Conservation (phyloP, 108 stramenopile species). For the Nannochloropsis gaditana region DNA sequence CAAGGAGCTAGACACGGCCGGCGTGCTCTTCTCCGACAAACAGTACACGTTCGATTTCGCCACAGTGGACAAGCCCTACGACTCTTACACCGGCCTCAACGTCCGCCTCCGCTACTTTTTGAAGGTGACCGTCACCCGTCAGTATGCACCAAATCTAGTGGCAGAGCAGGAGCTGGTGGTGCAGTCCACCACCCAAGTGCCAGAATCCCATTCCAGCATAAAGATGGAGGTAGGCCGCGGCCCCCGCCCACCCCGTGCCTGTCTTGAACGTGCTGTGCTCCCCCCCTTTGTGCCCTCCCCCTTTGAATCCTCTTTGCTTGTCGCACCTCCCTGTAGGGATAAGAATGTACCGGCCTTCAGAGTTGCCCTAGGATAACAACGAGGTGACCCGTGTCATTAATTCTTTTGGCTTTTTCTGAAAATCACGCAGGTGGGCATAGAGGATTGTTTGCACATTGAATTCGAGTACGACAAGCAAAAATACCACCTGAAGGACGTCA, state of each 20-base stretch:
- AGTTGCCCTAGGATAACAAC: too few relatives aligned
- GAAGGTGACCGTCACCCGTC: constrained; percentile 74
- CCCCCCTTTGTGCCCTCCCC: not conserved
- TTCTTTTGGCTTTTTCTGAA: too few relatives aligned
- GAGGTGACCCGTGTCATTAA: too few relatives aligned
- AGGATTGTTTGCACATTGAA: constrained; percentile 99
- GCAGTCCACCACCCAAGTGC: constrained; percentile 59
- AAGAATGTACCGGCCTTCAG: too few relatives aligned
- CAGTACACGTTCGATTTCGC: constrained; percentile 77
- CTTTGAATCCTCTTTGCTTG: not conserved
- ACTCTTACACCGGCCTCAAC: constrained; percentile 86
- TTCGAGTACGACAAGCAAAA: constrained; percentile 89
- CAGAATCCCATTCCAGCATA: constrained; percentile 52
- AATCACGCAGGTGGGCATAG: constrained; percentile 72
- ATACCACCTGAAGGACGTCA: constrained; percentile 91
- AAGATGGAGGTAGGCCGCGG: constrained; percentile 81
- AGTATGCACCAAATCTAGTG: constrained; percentile 66
- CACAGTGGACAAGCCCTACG: constrained; percentile 64
- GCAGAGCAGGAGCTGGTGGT: constrained; percentile 86
- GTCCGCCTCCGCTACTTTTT: constrained; percentile 93
- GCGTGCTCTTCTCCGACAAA: constrained; percentile 66
- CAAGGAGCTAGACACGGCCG: constrained; percentile 84
- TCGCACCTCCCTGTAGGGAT: not conserved
- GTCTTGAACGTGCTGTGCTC: not conserved
- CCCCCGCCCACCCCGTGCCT: not conserved